phyloP scores from a whole-genome alignment of 306 rosid species.

The Adenanthera pavonina region DNA sequence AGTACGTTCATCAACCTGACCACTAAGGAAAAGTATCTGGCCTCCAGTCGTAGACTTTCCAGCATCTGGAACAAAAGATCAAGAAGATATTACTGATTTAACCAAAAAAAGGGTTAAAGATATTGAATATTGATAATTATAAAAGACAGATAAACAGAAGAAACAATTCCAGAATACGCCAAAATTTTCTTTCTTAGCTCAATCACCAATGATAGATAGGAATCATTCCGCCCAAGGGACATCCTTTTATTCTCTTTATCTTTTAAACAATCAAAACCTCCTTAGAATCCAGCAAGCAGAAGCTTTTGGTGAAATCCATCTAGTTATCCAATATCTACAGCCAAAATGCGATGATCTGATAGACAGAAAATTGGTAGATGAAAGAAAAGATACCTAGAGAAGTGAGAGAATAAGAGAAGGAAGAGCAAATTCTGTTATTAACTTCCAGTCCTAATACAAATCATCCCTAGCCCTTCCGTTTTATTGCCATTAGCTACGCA shows the following conservation, averaged over 20 bases:
- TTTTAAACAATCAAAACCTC: neutral
- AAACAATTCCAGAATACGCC: neutral
- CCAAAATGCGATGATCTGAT: neutral
- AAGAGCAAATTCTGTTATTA: too few relatives aligned
- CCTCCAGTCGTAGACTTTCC: constrained; percentile 99
- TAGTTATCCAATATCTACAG: constrained; percentile 19
- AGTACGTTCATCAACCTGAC: constrained; percentile 97
- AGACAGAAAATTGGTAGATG: too few relatives aligned
- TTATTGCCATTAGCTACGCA: too few relatives aligned
- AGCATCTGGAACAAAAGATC: constrained; percentile 67
- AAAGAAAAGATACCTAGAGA: too few relatives aligned
- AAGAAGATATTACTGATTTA: constrained; percentile 29
- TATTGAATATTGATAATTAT: neutral
- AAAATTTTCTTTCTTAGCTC: neutral
- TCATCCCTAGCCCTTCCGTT: too few relatives aligned
- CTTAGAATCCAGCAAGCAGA: constrained; percentile 18
- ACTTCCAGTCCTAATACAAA: too few relatives aligned
- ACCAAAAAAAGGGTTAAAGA: neutral
- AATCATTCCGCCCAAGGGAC: neutral
- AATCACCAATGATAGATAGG: constrained; percentile 29
- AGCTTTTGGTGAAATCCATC: constrained; percentile 1
- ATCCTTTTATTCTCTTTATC: neutral
- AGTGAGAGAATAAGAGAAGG: too few relatives aligned
- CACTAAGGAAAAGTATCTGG: constrained; percentile 96
- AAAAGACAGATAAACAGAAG: neutral